Evolutionary conservation across 2,329 filamentous ascomycete genomes (phyloP).

Genomic region (Aureobasidium sp.): DNA sequence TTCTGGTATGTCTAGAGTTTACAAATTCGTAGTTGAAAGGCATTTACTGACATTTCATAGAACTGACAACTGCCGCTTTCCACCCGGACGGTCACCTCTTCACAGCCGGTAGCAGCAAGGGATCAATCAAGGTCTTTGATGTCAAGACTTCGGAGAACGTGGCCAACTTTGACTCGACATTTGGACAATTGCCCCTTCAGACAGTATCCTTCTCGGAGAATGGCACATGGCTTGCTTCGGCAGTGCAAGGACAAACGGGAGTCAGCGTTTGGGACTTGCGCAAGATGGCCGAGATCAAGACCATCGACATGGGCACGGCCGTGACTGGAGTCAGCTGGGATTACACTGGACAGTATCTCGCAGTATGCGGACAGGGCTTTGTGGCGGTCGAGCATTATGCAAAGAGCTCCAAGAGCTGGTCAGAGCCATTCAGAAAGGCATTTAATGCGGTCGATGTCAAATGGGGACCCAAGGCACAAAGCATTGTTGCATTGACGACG

Average conservation of each 20-base stretch:
- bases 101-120: constrained; percentile 71
- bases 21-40: neutral
- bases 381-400: constrained; percentile 83
- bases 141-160: constrained; percentile 71
- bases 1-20: constrained; percentile 53
- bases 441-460: constrained; percentile 64
- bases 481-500: constrained; percentile 64
- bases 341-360: constrained; percentile 88
- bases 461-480: constrained; percentile 72
- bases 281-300: constrained; percentile 74
- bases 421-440: constrained; percentile 71
- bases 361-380: constrained; percentile 70
- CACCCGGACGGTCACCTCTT: constrained; percentile 96
- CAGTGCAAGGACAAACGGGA: constrained; percentile 66
- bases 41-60: constrained; percentile 40
- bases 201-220: constrained; percentile 88
- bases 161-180: constrained; percentile 58
- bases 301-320: constrained; percentile 75
- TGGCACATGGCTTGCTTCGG: constrained; percentile 87
- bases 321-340: constrained; percentile 80
- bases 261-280: constrained; percentile 88
- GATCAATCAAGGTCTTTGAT: constrained; percentile 83
- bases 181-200: constrained; percentile 55
- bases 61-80: constrained; percentile 72
- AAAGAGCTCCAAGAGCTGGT: constrained; percentile 84